phyloP scores from a whole-genome alignment of 1,284 basidiomycete genomes.

The Thecaphora frezii region DNA sequence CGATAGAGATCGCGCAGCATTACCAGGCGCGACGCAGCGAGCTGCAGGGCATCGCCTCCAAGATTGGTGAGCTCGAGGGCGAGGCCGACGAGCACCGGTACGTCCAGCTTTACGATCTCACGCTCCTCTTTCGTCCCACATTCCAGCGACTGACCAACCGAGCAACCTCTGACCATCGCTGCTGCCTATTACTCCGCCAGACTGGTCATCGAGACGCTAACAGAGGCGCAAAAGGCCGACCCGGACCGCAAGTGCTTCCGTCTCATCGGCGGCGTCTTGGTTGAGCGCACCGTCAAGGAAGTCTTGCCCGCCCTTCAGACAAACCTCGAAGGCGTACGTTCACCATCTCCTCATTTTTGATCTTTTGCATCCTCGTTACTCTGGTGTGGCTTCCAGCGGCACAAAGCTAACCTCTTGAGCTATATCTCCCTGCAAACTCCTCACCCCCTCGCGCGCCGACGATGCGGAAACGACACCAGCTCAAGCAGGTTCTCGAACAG shows the following conservation, averaged over 20 bases:
- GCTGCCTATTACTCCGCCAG: no score
- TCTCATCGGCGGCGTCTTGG: slow-evolving; percentile 90
- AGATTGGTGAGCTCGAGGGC: slow-evolving; percentile 56
- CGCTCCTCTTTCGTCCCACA: background rate
- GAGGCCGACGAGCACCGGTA: slow-evolving; percentile 57
- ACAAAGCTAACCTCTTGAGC: no score
- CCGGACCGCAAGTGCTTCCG: slow-evolving; percentile 94
- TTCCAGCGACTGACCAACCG: no score
- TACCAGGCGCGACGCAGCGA: slow-evolving; percentile 47
- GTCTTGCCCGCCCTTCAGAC: slow-evolving; percentile 73
- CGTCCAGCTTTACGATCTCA: slow-evolving; percentile 10
- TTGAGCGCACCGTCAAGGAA: slow-evolving; percentile 93
- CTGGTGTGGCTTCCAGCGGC: no score
- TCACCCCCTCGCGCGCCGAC: no score
- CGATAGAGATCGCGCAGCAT: slow-evolving; percentile 39
- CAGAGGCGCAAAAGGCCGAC: slow-evolving; percentile 66
- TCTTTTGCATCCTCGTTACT: background rate
- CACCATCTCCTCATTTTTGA: background rate
- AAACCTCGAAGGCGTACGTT: slow-evolving; percentile 53
- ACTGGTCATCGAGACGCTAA: slow-evolving; percentile 82
- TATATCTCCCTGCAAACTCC: no score
- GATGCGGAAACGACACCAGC: no score
- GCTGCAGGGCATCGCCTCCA: slow-evolving; percentile 53
- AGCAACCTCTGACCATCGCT: no score
- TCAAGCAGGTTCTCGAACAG: slow-evolving; percentile 49